These are phyloP conservation scores for Candida tammaniensis DNA, from an alignment of 805 yeast species.

Conservation along the genomic window DNA sequence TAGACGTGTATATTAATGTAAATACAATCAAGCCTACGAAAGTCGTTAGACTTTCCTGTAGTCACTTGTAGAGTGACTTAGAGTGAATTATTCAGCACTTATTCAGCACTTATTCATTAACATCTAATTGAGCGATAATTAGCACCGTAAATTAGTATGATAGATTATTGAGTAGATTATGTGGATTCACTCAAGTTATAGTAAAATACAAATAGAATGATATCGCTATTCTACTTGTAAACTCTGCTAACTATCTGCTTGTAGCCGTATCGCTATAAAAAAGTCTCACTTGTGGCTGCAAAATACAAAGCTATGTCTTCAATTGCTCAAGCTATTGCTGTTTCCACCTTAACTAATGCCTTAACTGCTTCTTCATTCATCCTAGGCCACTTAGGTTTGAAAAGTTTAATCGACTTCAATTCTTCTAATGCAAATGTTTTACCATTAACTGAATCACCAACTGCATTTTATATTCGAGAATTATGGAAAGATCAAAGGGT, in stretches of 20 bases:
- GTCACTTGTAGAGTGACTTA: no score
- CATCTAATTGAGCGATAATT: no score
- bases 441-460: conserved; percentile 39
- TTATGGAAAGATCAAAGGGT: conserved; percentile 45
- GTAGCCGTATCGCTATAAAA: not conserved
- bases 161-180: no score
- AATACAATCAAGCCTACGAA: not conserved
- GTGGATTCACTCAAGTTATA: no score
- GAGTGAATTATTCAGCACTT: no score
- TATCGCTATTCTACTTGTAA: no score
- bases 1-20: conserved; percentile 9
- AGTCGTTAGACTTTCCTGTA: not conserved
- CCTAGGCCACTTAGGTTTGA: conserved; percentile 40
- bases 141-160: no score
- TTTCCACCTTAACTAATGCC: conserved; percentile 38
- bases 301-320: conserved; percentile 16
- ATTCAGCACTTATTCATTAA: no score
- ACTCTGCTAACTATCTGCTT: no score
- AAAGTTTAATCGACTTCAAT: conserved; percentile 36
- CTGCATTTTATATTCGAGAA: conserved; percentile 46
- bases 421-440: conserved; percentile 37
- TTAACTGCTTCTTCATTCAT: conserved; percentile 41
- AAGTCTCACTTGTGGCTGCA: not conserved
- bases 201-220: no score
- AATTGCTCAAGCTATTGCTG: conserved; percentile 47